These are phyloP conservation scores for Myriosclerotinia scirpicola DNA, from an alignment of 2,329 filamentous ascomycete genomes.

Conservation along the genomic window DNA sequence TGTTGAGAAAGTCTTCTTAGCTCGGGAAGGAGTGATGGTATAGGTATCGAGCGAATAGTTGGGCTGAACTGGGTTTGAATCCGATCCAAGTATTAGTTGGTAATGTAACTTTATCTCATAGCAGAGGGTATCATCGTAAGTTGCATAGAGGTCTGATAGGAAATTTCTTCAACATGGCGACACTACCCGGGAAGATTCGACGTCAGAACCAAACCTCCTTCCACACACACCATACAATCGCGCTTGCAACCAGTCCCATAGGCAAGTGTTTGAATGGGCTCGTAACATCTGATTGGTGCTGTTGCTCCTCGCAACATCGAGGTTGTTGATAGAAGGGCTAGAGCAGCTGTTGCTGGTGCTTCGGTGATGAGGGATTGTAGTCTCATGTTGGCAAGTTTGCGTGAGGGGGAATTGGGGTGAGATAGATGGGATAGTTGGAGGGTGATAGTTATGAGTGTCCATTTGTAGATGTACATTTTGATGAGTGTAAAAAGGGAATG, in stretches of 20 bases:
- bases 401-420: neutral
- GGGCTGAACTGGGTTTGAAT: too few relatives aligned
- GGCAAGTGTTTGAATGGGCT: neutral
- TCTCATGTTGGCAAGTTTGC: neutral
- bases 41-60: neutral
- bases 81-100: too few relatives aligned
- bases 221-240: neutral
- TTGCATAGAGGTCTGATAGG: neutral
- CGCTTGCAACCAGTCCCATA: neutral
- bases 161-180: too few relatives aligned
- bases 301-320: slow-evolving; percentile 9
- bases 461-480: neutral
- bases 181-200: neutral
- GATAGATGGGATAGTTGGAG: neutral
- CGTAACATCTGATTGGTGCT: neutral
- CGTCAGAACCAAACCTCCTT: neutral
- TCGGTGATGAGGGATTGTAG: neutral
- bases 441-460: neutral
- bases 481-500: neutral
- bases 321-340: neutral
- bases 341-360: neutral
- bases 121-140: neutral
- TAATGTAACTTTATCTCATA: too few relatives aligned
- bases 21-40: too few relatives aligned
- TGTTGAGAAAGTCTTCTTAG: too few relatives aligned